A percentile compares a stretch with the other conserved stretches of the same genome.
phyloP scores from a whole-genome alignment of 2,329 filamentous ascomycete genomes.

The Trichoderma polysporum region DNA sequence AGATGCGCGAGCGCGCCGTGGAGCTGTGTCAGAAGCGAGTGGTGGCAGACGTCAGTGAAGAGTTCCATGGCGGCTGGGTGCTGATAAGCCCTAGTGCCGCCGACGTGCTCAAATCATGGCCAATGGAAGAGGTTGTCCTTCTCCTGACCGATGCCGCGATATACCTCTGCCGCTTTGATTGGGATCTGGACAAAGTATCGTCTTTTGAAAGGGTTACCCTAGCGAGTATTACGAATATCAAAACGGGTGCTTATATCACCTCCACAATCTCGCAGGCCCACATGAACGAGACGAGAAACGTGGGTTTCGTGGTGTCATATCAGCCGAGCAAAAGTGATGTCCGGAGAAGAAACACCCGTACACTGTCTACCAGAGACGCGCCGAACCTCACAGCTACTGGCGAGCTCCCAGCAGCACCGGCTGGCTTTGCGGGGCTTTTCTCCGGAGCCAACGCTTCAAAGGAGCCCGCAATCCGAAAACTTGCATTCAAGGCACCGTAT shows the following conservation, averaged over 20 bases:
- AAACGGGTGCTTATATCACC: slow-evolving; percentile 85
- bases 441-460: slow-evolving; percentile 35
- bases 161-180: slow-evolving; percentile 90
- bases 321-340: slow-evolving; percentile 69
- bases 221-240: slow-evolving; percentile 68
- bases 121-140: slow-evolving; percentile 86
- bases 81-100: slow-evolving; percentile 72
- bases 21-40: slow-evolving; percentile 86
- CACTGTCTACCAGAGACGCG: slow-evolving; percentile 57
- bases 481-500: slow-evolving; percentile 59
- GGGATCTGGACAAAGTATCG: slow-evolving; percentile 90
- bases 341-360: slow-evolving; percentile 80
- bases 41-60: slow-evolving; percentile 77
- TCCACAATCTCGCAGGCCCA: slow-evolving; percentile 78
- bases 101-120: slow-evolving; percentile 66
- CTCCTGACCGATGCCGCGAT: slow-evolving; percentile 81
- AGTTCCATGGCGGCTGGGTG: slow-evolving; percentile 87
- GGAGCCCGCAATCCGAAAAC: slow-evolving; percentile 38
- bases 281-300: slow-evolving; percentile 74
- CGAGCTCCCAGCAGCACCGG: slow-evolving; percentile 27
- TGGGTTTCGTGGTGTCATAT: slow-evolving; percentile 81
- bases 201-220: slow-evolving; percentile 87
- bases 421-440: slow-evolving; percentile 45
- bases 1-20: slow-evolving; percentile 83
- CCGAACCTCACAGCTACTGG: slow-evolving; percentile 27